A percentile compares a stretch with the other conserved stretches of the same genome.
Evolutionary conservation across 176 grass and related monocot species (phyloP).

Genomic region (Stipa capillata): DNA sequence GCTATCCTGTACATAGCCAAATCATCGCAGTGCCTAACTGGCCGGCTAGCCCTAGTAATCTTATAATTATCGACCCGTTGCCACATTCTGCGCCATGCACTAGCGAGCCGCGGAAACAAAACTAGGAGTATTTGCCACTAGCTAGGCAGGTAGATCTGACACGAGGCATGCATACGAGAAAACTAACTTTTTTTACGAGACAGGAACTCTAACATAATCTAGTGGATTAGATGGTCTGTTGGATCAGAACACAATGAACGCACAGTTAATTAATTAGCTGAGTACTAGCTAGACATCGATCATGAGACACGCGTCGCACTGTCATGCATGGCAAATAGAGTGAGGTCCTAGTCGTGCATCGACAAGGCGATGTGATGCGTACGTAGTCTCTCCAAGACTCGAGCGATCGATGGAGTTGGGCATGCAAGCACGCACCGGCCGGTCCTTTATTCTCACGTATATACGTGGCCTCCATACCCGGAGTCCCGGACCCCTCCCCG

Average conservation of each 20-base stretch:
- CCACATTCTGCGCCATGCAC: not conserved
- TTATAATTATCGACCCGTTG: not conserved
- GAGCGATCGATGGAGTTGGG: not conserved
- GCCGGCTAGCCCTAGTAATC: not conserved
- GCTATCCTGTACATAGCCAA: slow-evolving; percentile 1
- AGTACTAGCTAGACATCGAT: too few relatives aligned
- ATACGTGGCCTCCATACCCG: slow-evolving; percentile 11
- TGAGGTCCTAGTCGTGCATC: too few relatives aligned
- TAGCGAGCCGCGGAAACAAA: not conserved
- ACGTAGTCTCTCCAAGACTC: too few relatives aligned
- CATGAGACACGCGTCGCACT: not conserved
- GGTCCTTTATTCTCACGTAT: not conserved
- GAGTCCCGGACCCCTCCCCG: too few relatives aligned
- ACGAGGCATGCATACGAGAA: too few relatives aligned
- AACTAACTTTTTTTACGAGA: too few relatives aligned
- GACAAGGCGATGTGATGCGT: slow-evolving; percentile 28
- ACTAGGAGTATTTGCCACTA: not conserved
- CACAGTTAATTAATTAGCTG: not conserved
- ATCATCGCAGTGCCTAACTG: not conserved
- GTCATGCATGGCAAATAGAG: too few relatives aligned
- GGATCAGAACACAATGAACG: not conserved
- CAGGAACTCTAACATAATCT: too few relatives aligned
- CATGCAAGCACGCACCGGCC: not conserved
- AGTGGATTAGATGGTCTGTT: slow-evolving; percentile 5
- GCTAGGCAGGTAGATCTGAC: not conserved